These are phyloP conservation scores for Rhododendron griersonianum DNA, from an alignment of 148 eudicot genomes.

Conservation along the genomic window DNA sequence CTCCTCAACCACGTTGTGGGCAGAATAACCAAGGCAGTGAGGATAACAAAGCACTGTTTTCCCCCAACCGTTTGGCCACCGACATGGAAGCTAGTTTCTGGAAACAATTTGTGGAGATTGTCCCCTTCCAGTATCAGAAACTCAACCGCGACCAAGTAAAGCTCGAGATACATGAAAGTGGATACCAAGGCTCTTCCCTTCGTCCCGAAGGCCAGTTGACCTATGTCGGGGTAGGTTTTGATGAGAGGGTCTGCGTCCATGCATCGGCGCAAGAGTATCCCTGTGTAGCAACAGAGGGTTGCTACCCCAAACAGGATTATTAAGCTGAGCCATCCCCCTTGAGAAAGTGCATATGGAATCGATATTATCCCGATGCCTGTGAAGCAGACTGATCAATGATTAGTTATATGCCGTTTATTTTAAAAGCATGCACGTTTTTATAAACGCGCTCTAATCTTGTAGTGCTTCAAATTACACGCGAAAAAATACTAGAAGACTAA, in stretches of 20 bases:
- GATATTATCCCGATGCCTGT: conserved; percentile 47
- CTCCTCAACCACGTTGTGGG: conserved; percentile 56
- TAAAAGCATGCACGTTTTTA: too few species aligned
- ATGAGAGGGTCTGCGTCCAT: conserved; percentile 30
- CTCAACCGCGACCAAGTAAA: conserved; percentile 36
- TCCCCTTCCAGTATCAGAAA: conserved; percentile 48
- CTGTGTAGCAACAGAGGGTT: conserved; percentile 36
- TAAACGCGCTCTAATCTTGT: background rate
- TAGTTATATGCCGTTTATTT: background rate
- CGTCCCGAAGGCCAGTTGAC: conserved; percentile 32
- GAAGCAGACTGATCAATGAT: background rate
- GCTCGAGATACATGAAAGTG: conserved; percentile 37
- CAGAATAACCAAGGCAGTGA: conserved; percentile 34
- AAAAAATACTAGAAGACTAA: too few species aligned
- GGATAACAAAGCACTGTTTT: conserved; percentile 33
- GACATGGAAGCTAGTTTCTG: conserved; percentile 14
- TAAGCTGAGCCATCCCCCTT: conserved; percentile 43
- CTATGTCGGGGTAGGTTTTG: conserved; percentile 41
- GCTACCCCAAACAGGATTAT: conserved; percentile 27
- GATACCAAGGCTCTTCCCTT: conserved; percentile 35
- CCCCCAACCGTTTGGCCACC: conserved; percentile 27
- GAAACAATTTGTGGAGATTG: conserved; percentile 38
- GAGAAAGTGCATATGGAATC: conserved; percentile 43
- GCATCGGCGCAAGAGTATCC: conserved; percentile 29
- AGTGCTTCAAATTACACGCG: too few species aligned